A percentile compares a stretch with the other conserved stretches of the same genome.
Conservation (phyloP, 1,284 basidiomycete genomes). For the Sanguinoderma infundibulare region DNA sequence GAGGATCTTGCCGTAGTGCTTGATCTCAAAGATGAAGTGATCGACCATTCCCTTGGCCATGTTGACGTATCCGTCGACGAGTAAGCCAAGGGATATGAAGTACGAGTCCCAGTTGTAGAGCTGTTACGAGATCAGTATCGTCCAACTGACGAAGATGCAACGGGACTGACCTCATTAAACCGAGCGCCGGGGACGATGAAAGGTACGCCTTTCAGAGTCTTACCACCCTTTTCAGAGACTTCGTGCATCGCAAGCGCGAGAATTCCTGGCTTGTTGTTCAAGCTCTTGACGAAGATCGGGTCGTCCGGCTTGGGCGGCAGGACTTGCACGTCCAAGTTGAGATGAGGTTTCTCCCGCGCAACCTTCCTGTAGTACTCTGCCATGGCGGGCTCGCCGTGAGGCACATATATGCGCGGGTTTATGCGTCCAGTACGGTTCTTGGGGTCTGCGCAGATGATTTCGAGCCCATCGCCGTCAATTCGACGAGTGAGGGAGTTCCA, state of each 20-base stretch:
- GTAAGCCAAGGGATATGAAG: conserved; percentile 92
- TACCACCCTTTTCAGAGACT: conserved; percentile 78
- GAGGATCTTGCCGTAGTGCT: conserved; percentile 91
- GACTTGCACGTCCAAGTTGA: conserved; percentile 90
- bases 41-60: conserved; percentile 98
- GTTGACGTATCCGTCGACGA: conserved; percentile 92
- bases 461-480: conserved; percentile 96
- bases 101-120: conserved; percentile 94
- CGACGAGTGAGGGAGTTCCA: conserved; percentile 97
- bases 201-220: conserved; percentile 89
- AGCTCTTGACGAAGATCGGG: conserved; percentile 87
- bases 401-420: conserved; percentile 94
- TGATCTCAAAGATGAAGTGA: conserved; percentile 99
- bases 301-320: conserved; percentile 88
- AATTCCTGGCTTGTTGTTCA: conserved; percentile 94
- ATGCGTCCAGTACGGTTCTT: conserved; percentile 90
- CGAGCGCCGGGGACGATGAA: conserved; percentile 98
- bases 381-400: conserved; percentile 91
- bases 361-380: conserved; percentile 90
- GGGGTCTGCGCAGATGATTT: conserved; percentile 96
- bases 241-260: conserved; percentile 96
- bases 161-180: conserved; percentile 87
- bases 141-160: neutral
- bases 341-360: conserved; percentile 83
- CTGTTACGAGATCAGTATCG: conserved; percentile 39